Evolutionary conservation across 2,329 filamentous ascomycete species (phyloP).

Genomic region (Orbilia blumenaviensis): DNA sequence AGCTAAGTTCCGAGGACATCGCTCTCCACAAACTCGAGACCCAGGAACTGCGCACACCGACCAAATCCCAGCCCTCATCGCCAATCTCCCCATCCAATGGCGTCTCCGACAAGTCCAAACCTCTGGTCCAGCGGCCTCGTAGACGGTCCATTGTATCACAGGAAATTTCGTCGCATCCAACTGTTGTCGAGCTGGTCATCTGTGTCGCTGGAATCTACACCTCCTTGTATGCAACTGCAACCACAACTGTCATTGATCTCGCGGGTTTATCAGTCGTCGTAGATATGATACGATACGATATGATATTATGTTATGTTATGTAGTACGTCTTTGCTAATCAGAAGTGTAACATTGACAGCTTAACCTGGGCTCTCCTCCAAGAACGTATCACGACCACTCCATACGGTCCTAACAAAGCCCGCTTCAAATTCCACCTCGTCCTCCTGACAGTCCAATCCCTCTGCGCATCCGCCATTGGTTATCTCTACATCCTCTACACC

Average conservation of each 20-base stretch:
- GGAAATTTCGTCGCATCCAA: constrained; percentile 43
- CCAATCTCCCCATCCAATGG: constrained; percentile 41
- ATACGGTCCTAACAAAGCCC: constrained; percentile 76
- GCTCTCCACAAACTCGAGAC: constrained; percentile 47
- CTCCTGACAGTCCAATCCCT: constrained; percentile 94
- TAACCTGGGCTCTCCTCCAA: constrained; percentile 96
- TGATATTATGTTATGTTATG: too few relatives aligned
- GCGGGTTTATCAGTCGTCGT: too few relatives aligned
- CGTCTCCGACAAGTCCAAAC: constrained; percentile 23
- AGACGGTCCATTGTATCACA: constrained; percentile 38
- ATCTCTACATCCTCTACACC: constrained; percentile 77
- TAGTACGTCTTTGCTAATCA: background rate
- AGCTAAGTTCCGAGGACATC: constrained; percentile 52
- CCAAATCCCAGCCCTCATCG: constrained; percentile 48
- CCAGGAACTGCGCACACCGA: constrained; percentile 46
- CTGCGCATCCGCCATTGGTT: constrained; percentile 84
- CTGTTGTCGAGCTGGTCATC: constrained; percentile 76
- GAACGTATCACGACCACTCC: constrained; percentile 95
- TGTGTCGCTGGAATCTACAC: constrained; percentile 96
- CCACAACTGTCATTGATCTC: background rate
- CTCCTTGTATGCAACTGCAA: constrained; percentile 75
- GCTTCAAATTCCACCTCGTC: constrained; percentile 93
- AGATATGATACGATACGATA: too few relatives aligned
- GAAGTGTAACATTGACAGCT: constrained; percentile 65
- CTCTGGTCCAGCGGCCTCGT: constrained; percentile 37